These are phyloP conservation scores for Colletotrichum musae DNA, from an alignment of 2,329 filamentous ascomycete genomes.

Conservation along the genomic window DNA sequence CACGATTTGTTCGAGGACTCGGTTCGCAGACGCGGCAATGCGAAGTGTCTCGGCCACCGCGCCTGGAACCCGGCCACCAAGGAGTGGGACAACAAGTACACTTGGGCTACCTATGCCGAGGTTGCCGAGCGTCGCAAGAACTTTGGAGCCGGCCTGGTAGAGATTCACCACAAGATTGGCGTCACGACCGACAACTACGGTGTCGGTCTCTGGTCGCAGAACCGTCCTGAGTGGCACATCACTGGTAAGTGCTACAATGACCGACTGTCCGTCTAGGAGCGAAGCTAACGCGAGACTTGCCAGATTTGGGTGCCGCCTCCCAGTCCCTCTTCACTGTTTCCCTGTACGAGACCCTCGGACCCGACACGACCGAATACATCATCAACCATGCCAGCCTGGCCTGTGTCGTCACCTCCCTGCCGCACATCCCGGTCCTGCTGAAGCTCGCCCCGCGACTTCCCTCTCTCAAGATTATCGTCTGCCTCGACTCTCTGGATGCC, in stretches of 20 bases:
- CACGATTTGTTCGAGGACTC: slow-evolving; percentile 86
- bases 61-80: slow-evolving; percentile 83
- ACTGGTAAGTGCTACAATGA: slow-evolving; percentile 63
- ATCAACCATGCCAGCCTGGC: slow-evolving; percentile 88
- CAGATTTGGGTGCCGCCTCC: slow-evolving; percentile 88
- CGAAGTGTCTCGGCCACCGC: slow-evolving; percentile 83
- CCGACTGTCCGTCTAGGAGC: too few relatives aligned
- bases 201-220: slow-evolving; percentile 89
- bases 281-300: neutral
- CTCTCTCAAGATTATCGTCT: slow-evolving; percentile 88
- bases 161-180: slow-evolving; percentile 82
- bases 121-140: slow-evolving; percentile 85
- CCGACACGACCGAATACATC: slow-evolving; percentile 94
- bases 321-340: slow-evolving; percentile 92
- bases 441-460: slow-evolving; percentile 85
- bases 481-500: slow-evolving; percentile 84
- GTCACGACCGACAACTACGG: slow-evolving; percentile 75
- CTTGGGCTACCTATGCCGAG: slow-evolving; percentile 87
- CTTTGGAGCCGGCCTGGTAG: slow-evolving; percentile 87
- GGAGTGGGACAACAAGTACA: slow-evolving; percentile 80
- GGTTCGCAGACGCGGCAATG: slow-evolving; percentile 74
- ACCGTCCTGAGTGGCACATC: slow-evolving; percentile 90
- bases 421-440: slow-evolving; percentile 85
- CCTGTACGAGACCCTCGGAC: slow-evolving; percentile 95
- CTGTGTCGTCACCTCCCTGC: slow-evolving; percentile 83